Base-by-base conservation (phyloP, 2,329 filamentous ascomycete genomes). In the Aspergillus sp. region DNA sequence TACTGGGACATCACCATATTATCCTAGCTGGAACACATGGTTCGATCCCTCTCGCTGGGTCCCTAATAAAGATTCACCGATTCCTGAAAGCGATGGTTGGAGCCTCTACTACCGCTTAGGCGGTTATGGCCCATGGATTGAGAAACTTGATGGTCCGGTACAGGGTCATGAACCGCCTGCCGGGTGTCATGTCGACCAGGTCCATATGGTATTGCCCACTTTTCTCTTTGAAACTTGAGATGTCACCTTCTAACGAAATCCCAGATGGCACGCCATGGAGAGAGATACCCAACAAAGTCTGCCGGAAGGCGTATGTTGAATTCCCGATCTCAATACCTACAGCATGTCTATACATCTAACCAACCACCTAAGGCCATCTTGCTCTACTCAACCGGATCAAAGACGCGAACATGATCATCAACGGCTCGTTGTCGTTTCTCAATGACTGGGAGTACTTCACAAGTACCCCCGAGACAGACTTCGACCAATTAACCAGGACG, bases 401-500 rank as follows among this genome's bases (percentile, higher is more conserved):
- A 47, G 64, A 69, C 15, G 68, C 74, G 27, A 72, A 74, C 15
- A 67, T 76, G 15, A 67, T 65, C 0, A 70, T 85, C 35, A 75
- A 77, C 17, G 82, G 81, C n/a, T 74, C 77, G n/a, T 66, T 87
- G 7, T 72, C 75, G 1, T 86, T 86, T 65, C 69, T 83, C 58
- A 82, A 83, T 51, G 58, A 78, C 41, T 85, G 82, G 82, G 70
- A 78, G 37, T 84, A 85, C 62, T 82, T 86, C 63, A 81, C 81
- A 58, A 65, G 74, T 31, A 67, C 74, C 33, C 77, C 80, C 0
- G 65, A 72, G 5, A 59, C 67, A 7, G 69, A 79, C 51, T 81
- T 86, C 55, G 82, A 82, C 45, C 80, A 85, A 57, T 71, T 86
- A 25, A 84, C 83, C 4, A 74, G 68, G 6, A 84, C 80, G 7